Evolutionary conservation across 2,329 filamentous ascomycete species (phyloP).

Genomic region (Colletotrichum tropicicola): DNA sequence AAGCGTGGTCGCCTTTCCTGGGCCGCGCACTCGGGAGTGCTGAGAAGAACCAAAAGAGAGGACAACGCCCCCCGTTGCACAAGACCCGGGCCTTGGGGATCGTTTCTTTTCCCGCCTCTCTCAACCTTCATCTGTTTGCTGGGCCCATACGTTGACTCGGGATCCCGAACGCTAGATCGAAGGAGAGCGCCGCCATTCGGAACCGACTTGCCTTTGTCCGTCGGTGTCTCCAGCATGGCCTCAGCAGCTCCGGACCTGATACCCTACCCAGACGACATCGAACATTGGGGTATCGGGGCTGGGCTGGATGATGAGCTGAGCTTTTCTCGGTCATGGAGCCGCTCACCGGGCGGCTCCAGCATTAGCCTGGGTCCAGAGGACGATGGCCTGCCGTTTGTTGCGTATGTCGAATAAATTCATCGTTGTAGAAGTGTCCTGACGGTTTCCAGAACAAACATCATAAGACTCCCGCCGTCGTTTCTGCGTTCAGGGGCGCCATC

Average conservation of each 20-base stretch:
- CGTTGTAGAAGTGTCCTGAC: not conserved
- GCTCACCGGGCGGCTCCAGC: not conserved
- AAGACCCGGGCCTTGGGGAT: not conserved
- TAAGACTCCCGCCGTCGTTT: not conserved
- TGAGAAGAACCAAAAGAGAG: not conserved
- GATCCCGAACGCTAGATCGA: no score
- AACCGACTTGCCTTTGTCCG: not conserved
- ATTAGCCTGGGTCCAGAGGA: not conserved
- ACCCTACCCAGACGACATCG: not conserved
- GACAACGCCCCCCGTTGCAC: not conserved
- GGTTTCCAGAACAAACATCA: not conserved
- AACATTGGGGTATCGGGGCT: constrained; percentile 8
- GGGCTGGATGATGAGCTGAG: not conserved
- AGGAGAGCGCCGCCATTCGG: no score
- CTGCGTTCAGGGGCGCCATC: constrained; percentile 7
- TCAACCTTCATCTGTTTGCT: not conserved
- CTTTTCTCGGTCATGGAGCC: not conserved
- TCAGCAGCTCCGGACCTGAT: not conserved
- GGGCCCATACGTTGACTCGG: no score
- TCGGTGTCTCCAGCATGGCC: not conserved
- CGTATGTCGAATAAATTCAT: not conserved
- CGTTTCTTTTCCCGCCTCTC: constrained; percentile 8
- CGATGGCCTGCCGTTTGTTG: no score
- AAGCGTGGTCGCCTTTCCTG: constrained; percentile 11
- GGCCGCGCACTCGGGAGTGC: not conserved